Evolutionary conservation across 1,139 yeast species (phyloP).

Genomic region (Yamadazyma taylorii): DNA sequence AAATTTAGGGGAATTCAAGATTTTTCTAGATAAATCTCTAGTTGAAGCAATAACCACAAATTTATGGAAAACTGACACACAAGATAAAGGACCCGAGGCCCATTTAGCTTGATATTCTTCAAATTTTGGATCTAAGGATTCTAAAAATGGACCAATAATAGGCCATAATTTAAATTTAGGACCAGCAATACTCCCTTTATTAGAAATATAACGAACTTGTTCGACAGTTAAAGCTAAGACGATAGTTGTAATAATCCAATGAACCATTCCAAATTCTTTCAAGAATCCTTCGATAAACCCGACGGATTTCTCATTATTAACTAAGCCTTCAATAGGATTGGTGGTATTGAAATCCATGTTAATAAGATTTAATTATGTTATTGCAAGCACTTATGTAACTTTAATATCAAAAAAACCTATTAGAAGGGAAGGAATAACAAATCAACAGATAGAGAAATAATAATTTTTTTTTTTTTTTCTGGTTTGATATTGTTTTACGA

Average conservation of each 20-base stretch:
- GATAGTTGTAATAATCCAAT: conserved; percentile 50
- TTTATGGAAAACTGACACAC: conserved; percentile 97
- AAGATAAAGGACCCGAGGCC: conserved; percentile 90
- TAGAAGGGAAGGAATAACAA: not conserved
- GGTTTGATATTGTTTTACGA: not conserved
- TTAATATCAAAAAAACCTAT: no score
- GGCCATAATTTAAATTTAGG: conserved; percentile 89
- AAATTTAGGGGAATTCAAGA: conserved; percentile 77
- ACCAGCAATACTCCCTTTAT: conserved; percentile 88
- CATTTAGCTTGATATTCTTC: conserved; percentile 91
- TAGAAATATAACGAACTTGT: conserved; percentile 72
- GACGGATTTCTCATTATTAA: not conserved
- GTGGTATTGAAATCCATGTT: not conserved
- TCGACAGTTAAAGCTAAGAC: conserved; percentile 65
- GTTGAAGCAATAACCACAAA: conserved; percentile 93
- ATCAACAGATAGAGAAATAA: conserved; percentile 3
- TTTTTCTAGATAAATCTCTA: conserved; percentile 87
- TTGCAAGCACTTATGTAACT: no score
- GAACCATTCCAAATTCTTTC: conserved; percentile 26
- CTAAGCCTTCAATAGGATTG: not conserved
- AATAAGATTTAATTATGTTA: no score
- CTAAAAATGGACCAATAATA: conserved; percentile 92
- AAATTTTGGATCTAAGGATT: conserved; percentile 93
- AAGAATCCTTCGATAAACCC: not conserved
- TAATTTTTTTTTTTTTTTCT: not conserved